Percentiles rank a stretch among this genome's conserved stretches.
Conservation (phyloP, 257 asterid genomes). For the Forsythia suspensa region DNA sequence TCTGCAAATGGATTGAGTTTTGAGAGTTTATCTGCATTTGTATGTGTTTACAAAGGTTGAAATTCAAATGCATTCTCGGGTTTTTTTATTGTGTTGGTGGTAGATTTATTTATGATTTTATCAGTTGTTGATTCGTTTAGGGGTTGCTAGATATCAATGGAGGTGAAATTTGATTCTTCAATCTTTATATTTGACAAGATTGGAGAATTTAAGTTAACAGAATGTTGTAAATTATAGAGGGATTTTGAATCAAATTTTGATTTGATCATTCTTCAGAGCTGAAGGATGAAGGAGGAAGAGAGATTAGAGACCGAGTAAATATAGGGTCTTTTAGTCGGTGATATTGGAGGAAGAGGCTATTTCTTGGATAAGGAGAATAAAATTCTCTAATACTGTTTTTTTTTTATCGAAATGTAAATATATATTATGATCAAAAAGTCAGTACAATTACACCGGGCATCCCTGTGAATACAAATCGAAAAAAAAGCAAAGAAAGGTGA, state of each 20-base stretch:
- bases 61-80: constrained; percentile 3
- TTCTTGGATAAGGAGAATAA: constrained; percentile 90
- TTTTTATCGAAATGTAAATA: no score
- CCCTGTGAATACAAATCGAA: no score
- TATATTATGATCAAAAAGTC: no score
- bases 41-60: neutral
- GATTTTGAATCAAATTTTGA: constrained; percentile 32
- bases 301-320: constrained; percentile 15
- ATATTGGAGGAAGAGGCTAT: constrained; percentile 71
- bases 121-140: neutral
- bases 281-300: constrained; percentile 10
- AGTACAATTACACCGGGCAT: no score
- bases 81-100: constrained; percentile 17
- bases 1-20: no score
- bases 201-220: constrained; percentile 26
- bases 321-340: constrained; percentile 18
- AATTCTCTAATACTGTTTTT: constrained; percentile 67
- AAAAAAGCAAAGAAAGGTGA: no score
- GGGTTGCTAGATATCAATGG: constrained; percentile 29
- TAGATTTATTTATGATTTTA: neutral
- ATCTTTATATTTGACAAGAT: constrained; percentile 40
- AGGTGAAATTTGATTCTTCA: constrained; percentile 32
- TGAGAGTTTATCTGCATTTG: no score
- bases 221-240: constrained; percentile 8
- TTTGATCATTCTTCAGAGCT: neutral